phyloP scores from a whole-genome alignment of 441 rosid species.

The Adansonia rubrostipa region DNA sequence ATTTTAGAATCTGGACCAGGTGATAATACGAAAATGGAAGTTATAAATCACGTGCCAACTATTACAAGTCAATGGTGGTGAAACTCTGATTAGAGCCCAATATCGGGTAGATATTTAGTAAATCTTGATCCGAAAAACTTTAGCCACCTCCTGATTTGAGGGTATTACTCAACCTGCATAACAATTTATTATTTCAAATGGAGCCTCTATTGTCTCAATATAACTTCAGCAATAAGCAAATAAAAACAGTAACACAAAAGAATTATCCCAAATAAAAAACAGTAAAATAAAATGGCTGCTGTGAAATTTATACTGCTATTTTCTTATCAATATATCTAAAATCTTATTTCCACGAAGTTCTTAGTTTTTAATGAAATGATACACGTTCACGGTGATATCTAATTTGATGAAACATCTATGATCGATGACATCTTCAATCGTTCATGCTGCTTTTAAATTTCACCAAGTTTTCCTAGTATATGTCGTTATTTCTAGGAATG shows the following conservation, averaged over 20 bases:
- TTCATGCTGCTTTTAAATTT: background rate
- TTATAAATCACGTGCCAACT: background rate
- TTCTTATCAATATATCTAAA: background rate
- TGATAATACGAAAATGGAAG: background rate
- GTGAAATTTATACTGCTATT: background rate
- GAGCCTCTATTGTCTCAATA: conserved; percentile 4
- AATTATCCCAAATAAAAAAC: background rate
- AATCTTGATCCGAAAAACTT: background rate
- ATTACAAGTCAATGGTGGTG: background rate
- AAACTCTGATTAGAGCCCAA: background rate
- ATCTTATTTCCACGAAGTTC: background rate
- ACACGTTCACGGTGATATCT: background rate
- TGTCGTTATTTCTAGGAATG: background rate
- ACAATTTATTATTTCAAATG: background rate
- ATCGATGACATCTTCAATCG: background rate
- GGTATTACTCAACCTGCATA: conserved; percentile 14
- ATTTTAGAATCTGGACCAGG: background rate
- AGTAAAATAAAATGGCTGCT: background rate
- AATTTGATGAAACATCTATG: background rate
- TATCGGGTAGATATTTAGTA: background rate
- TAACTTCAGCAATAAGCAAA: background rate
- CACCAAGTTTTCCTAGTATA: background rate
- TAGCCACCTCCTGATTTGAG: conserved; percentile 16
- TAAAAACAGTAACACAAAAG: background rate
- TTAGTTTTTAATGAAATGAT: background rate